phyloP scores from a whole-genome alignment of 352 stramenopile genomes.

The Globisporangium echinulatum region DNA sequence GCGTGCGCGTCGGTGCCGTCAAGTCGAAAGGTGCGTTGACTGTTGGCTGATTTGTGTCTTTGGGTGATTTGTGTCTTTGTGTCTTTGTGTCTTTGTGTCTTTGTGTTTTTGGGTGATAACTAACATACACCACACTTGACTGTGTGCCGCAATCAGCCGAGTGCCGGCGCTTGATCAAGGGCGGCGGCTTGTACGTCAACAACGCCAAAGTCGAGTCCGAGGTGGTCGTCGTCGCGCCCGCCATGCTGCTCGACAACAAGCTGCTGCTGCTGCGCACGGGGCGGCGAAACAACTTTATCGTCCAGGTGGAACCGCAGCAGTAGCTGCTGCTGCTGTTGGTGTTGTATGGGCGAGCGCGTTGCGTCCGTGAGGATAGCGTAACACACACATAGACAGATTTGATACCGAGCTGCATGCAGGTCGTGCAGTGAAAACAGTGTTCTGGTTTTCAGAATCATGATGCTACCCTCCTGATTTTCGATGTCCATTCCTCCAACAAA shows the following conservation, averaged over 20 bases:
- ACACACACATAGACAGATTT: not conserved
- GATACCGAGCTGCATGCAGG: too few species aligned
- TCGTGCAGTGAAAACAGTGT: too few species aligned
- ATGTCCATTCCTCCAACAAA: too few species aligned
- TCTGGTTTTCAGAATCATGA: constrained; percentile 6
- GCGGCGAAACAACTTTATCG: constrained; percentile 77
- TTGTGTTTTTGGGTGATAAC: not conserved
- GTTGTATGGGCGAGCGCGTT: too few species aligned
- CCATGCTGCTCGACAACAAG: constrained; percentile 60
- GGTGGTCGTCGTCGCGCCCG: constrained; percentile 19
- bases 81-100: not conserved
- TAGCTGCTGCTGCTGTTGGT: too few species aligned
- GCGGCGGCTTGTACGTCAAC: constrained; percentile 93
- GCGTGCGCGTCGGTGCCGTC: constrained; percentile 79
- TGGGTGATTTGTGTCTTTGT: not conserved
- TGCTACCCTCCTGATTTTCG: not conserved
- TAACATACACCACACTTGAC: too few species aligned
- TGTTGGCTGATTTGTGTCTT: not conserved
- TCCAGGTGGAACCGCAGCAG: constrained; percentile 24
- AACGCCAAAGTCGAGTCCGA: constrained; percentile 77
- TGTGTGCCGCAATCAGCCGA: constrained; percentile 61
- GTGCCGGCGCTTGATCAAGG: constrained; percentile 93
- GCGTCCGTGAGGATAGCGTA: too few species aligned
- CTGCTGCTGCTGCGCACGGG: constrained; percentile 66
- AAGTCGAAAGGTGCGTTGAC: constrained; percentile 83